Base-by-base conservation (phyloP, 1,139 yeast genomes). In the Blastobotrys elegans region DNA sequence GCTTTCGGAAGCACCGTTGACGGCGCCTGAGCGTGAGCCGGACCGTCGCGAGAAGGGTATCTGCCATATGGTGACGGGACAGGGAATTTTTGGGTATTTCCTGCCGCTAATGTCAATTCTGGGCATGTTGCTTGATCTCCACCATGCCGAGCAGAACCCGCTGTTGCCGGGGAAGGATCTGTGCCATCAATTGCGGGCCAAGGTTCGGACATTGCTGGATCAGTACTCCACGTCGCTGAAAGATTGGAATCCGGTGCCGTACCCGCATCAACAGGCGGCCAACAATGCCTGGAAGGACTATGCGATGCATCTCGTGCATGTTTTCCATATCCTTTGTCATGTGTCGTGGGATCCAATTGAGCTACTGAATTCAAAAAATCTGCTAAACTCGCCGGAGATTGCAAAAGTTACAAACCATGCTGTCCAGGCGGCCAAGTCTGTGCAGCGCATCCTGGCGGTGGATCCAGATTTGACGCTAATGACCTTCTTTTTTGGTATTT, bases 401-500 rank as follows among this genome's bases (percentile, higher is more conserved):
- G 50, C 54, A 27, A 53, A 50, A 29, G 57, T 59, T 16, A 51
- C 58, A 11, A 48, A 58, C 34, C 61, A 60, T 41, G 64, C 64
- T 13, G 54, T 62, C 20, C 24, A 55, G 3, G 63, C 61, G 8
- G 64, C 65, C 6, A 57, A 60, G 37, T 52, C 61, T 3, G 56
- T 58, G n/a, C 52, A 58, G 30, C 49, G 58, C 32, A 55, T 61
- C n/a, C 49, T 63, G 24, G 37, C 57, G 6, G 52, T 58, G 27
- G 68, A 64, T 40, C 63, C 66, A 0, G 68, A 63, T 32, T 43
- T 64, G 35, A 55, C 52, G 52, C 54, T 62, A 33, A 61, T 64
- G 64, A 67, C 68, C 3, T 63, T 63, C 48, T 64, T 64, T 50
- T 56, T 60, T 41, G 68, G 65, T 17, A 59, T 62, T 26, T 63